phyloP scores from a whole-genome alignment of 1,284 basidiomycete genomes.

The Moesziomyces sp. region DNA sequence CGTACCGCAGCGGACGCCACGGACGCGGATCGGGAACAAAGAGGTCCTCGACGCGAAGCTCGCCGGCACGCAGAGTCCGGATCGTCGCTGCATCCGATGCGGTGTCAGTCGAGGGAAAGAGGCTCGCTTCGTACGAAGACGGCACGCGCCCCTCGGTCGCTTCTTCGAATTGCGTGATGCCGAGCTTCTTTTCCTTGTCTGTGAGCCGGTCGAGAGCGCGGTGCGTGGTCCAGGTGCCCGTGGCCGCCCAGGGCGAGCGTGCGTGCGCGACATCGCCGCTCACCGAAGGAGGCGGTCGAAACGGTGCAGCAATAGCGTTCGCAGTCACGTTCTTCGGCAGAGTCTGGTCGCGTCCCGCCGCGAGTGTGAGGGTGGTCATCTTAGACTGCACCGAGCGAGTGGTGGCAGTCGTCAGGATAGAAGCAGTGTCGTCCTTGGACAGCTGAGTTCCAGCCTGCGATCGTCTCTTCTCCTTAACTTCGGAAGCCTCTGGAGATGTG shows the following conservation, averaged over 20 bases:
- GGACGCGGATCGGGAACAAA: constrained; percentile 63
- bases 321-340: constrained; percentile 34
- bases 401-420: constrained; percentile 30
- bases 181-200: constrained; percentile 41
- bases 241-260: constrained; percentile 34
- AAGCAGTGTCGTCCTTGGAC: constrained; percentile 20
- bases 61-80: constrained; percentile 17
- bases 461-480: background rate
- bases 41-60: constrained; percentile 44
- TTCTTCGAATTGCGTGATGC: constrained; percentile 52
- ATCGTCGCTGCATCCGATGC: constrained; percentile 27
- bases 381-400: constrained; percentile 30
- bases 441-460: background rate
- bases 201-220: constrained; percentile 45
- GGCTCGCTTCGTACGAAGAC: constrained; percentile 35
- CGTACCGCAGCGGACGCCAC: constrained; percentile 60
- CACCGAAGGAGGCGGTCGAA: constrained; percentile 37
- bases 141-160: constrained; percentile 45
- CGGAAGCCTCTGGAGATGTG: background rate
- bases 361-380: constrained; percentile 35
- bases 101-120: constrained; percentile 6
- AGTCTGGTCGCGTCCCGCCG: constrained; percentile 19
- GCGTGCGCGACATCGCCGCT: constrained; percentile 22
- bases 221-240: constrained; percentile 31
- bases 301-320: constrained; percentile 24